Base-by-base conservation (phyloP, 495 filamentous ascomycete genomes). In the Apodospora peruviana region DNA sequence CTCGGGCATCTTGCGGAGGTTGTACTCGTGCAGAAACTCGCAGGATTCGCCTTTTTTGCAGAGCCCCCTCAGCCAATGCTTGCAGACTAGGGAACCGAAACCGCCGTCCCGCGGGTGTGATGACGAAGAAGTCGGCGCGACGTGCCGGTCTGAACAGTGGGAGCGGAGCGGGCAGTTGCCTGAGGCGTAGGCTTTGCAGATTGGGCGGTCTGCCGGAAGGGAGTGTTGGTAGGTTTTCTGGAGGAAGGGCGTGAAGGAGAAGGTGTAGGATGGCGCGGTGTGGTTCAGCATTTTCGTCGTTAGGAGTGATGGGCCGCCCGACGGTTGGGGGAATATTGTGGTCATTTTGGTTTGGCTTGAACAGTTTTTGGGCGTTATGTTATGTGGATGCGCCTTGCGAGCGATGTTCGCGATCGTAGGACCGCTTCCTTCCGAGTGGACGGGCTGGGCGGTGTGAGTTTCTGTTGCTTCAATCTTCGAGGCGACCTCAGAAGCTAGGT, bases 21-120 rank as follows among this genome's bases (percentile, higher is more conserved):
- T 96, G 77, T 94, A 98, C 72, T 96, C 91, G 72, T 98, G 93
- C 48, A 96, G 75, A 62, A 95, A 98, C 71, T 96, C 93, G 79
- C 93, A 98, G 48, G 80, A 79, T 51, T 93, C 80, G 29, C 91
- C 94, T 67, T 97, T 97, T 66, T 97, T 98, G 77, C 93, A 98
- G 20, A 98, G 83, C 0, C 89, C 90, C 56, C 94, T 87, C 54
- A 97, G 82, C 83, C 94, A 98, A 79, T 97, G 93, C 72, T 98
- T 98, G 82, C 93, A 98, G 48, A 98, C 90, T 0, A 96, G 77
- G 4, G 75, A 80, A 55, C 81, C 81, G 56, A 81, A 85, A 32
- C 65, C 65, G 37, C 64, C 59, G 54, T 36, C 47, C 51, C 43
- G 51, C 18, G 57, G 40, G 9, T 55, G 17, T 9, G 49, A 16